Evolutionary conservation across 1,284 basidiomycete species (phyloP).

Genomic region (Malassezia caprae): DNA sequence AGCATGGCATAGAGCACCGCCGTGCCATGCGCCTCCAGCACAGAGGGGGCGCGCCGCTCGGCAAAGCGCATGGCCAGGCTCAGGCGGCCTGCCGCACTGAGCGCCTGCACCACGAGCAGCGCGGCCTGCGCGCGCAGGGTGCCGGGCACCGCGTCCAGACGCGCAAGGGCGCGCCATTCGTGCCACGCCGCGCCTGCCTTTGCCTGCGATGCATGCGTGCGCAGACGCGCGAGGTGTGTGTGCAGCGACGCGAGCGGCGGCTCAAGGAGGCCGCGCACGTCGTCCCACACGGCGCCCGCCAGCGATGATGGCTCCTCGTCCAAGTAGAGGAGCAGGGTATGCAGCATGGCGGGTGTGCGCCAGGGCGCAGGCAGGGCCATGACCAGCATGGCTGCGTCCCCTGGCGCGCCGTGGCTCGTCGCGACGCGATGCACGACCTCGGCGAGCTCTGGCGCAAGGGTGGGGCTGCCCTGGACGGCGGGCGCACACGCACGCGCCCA

Average conservation of each 20-base stretch:
- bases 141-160: neutral
- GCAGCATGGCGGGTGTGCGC: constrained; percentile 22
- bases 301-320: constrained; percentile 11
- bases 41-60: neutral
- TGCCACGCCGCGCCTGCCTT: neutral
- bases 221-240: constrained; percentile 11
- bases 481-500: constrained; percentile 17
- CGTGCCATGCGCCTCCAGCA: neutral
- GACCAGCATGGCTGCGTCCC: constrained; percentile 19
- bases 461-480: neutral
- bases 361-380: constrained; percentile 14
- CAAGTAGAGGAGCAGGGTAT: constrained; percentile 19
- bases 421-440: constrained; percentile 15
- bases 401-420: constrained; percentile 9
- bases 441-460: constrained; percentile 12
- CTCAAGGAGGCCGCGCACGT: neutral
- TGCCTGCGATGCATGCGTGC: neutral
- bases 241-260: constrained; percentile 8
- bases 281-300: neutral
- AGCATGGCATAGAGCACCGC: constrained; percentile 5
- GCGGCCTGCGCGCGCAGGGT: neutral
- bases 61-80: constrained; percentile 9
- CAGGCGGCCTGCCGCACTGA: neutral
- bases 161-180: neutral
- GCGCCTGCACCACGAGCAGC: neutral